phyloP scores from a whole-genome alignment of 441 rosid species.

The Pelargonium cotyledonis region DNA sequence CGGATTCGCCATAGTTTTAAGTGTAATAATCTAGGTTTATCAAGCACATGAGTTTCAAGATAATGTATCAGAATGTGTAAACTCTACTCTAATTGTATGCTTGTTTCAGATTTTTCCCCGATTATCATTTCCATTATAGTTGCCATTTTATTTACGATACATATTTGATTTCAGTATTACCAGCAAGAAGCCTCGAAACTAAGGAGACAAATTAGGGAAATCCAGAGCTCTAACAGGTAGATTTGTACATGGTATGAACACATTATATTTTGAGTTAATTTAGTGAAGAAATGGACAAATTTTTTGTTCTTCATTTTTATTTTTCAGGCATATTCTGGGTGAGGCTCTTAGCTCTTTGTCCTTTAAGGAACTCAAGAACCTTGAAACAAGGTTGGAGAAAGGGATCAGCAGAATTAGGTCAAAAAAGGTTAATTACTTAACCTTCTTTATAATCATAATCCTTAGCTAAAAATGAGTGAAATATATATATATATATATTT shows the following conservation, averaged over 20 bases:
- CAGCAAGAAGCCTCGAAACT: conserved; percentile 85
- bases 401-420: conserved; percentile 68
- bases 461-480: too few species aligned
- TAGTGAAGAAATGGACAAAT: not conserved
- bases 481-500: too few species aligned
- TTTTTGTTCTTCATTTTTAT: too few species aligned
- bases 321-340: conserved; percentile 72
- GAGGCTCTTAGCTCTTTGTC: conserved; percentile 64
- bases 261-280: not conserved
- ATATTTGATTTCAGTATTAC: conserved; percentile 42
- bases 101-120: too few species aligned
- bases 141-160: too few species aligned
- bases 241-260: too few species aligned
- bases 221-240: conserved; percentile 69
- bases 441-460: not conserved
- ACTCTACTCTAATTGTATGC: too few species aligned
- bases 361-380: conserved; percentile 74
- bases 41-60: too few species aligned
- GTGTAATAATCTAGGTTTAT: too few species aligned
- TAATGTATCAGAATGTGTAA: too few species aligned
- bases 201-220: conserved; percentile 65
- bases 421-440: conserved; percentile 44
- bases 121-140: too few species aligned
- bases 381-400: conserved; percentile 57
- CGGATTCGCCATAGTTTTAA: too few species aligned